Evolutionary conservation across 177 flowering plant genomes (phyloP).

Genomic region (Vitis hybrid): DNA sequence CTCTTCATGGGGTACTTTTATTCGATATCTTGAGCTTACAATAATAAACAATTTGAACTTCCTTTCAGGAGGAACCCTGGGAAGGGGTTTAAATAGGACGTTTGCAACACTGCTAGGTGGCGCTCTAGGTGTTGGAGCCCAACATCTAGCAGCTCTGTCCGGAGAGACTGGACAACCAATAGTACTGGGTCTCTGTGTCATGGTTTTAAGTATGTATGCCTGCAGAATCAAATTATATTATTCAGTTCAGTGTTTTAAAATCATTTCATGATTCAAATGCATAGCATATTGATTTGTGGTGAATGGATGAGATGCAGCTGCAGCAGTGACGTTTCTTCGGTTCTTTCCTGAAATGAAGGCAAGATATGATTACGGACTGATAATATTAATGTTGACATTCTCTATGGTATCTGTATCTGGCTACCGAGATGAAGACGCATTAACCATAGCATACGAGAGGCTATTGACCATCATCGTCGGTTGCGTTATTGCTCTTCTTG

Average conservation of each 20-base stretch:
- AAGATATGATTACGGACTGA: conserved; percentile 29
- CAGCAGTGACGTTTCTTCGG: conserved; percentile 18
- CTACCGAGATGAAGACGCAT: conserved; percentile 19
- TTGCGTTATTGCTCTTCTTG: conserved; percentile 9
- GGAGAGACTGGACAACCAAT: conserved; percentile 22
- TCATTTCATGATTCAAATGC: too few relatives aligned
- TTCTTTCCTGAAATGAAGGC: conserved; percentile 27
- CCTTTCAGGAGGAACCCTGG: conserved; percentile 19
- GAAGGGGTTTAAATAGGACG: conserved; percentile 22
- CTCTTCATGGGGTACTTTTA: too few relatives aligned
- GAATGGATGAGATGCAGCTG: conserved; percentile 15
- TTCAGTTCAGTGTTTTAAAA: too few relatives aligned
- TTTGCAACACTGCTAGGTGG: conserved; percentile 23
- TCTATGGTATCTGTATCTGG: conserved; percentile 26
- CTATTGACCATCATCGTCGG: conserved; percentile 26
- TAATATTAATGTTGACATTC: conserved; percentile 32
- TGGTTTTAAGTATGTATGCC: not conserved
- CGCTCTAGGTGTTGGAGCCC: conserved; percentile 19
- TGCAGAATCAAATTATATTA: not conserved
- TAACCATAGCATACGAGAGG: conserved; percentile 19
- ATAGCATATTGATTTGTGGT: not conserved
- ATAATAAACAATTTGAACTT: not conserved
- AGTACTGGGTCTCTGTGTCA: conserved; percentile 16
- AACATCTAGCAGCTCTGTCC: conserved; percentile 8
- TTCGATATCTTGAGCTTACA: too few relatives aligned